Percentiles rank a stretch among this genome's conserved stretches.
These are phyloP conservation scores for Globisporangium acanthophoron DNA, from an alignment of 352 stramenopile species.

Conservation along the genomic window DNA sequence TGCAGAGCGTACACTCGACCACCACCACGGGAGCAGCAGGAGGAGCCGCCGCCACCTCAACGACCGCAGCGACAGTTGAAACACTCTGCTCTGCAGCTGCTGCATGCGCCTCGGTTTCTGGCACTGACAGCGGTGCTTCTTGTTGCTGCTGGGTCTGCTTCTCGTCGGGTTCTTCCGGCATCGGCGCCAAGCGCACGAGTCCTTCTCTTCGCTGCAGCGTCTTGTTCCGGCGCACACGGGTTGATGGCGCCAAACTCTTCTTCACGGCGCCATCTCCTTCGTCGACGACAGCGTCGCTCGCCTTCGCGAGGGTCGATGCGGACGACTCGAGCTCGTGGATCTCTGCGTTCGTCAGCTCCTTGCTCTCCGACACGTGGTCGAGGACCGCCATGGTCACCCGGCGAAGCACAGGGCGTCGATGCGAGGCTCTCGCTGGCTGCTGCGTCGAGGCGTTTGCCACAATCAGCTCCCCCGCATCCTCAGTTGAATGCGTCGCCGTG, in stretches of 20 bases:
- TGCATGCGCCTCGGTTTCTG: neutral
- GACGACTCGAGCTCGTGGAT: constrained; percentile 29
- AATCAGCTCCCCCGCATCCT: neutral
- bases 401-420: constrained; percentile 13
- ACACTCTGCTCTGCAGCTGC: neutral
- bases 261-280: neutral
- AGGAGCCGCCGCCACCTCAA: neutral
- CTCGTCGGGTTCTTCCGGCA: constrained; percentile 38
- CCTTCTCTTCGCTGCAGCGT: constrained; percentile 37
- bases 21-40: constrained; percentile 5
- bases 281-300: neutral
- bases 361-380: constrained; percentile 33
- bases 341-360: constrained; percentile 30
- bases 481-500: neutral
- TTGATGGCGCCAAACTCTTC: neutral
- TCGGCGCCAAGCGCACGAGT: constrained; percentile 28
- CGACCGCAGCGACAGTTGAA: neutral
- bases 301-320: constrained; percentile 1
- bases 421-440: constrained; percentile 1
- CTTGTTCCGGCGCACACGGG: constrained; percentile 29
- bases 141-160: neutral
- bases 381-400: constrained; percentile 48
- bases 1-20: constrained; percentile 32
- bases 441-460: neutral
- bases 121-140: neutral